Conservation (phyloP, 2,329 filamentous ascomycete genomes). For the Botrytis cinerea region DNA sequence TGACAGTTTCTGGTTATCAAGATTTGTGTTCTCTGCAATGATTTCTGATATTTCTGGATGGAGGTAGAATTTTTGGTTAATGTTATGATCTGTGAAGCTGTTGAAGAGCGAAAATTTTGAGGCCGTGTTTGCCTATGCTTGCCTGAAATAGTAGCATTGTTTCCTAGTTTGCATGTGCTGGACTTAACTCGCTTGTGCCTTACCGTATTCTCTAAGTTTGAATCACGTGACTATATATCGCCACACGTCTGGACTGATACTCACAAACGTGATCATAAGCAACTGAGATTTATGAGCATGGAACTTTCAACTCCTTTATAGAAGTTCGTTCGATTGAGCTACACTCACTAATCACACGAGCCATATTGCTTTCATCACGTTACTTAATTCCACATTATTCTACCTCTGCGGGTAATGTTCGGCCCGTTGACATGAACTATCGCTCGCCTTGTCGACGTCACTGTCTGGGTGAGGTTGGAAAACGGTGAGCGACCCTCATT, state of each 20-base stretch:
- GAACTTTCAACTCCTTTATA: background rate
- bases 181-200: conserved; percentile 10
- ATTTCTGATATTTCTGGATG: conserved; percentile 15
- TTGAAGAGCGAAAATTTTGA: conserved; percentile 11
- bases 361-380: background rate
- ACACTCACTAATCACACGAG: background rate
- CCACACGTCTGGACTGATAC: background rate
- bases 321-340: background rate
- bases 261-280: background rate
- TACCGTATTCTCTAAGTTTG: background rate
- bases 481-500: background rate
- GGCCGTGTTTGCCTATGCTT: conserved; percentile 10
- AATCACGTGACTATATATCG: background rate
- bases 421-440: background rate
- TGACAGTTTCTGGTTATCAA: conserved; percentile 1
- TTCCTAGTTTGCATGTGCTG: background rate
- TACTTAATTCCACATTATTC: background rate
- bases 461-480: background rate
- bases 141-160: background rate
- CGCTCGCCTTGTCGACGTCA: background rate
- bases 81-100: conserved; percentile 1
- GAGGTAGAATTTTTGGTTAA: background rate
- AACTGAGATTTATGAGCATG: background rate
- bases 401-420: background rate
- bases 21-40: background rate